Base-by-base conservation (phyloP, 805 yeast genomes). In the Kregervanrija delftensis region DNA sequence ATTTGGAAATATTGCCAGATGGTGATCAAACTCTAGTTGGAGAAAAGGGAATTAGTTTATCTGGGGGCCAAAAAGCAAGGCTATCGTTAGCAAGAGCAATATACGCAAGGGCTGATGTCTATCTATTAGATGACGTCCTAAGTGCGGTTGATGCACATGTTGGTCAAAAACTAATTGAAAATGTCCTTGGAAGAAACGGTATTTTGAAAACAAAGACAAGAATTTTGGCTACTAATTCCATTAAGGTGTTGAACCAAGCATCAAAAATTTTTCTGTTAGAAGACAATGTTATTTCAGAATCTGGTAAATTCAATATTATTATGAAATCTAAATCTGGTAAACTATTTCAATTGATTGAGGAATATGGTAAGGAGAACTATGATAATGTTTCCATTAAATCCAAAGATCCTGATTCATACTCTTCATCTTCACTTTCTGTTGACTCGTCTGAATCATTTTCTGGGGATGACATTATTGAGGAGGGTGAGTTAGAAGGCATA, bases 71-170 rank as follows among this genome's bases (percentile, higher is more conserved):
- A 65, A 93, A 93, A 71, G 98, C 99, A 0, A 80, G 99, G 61
- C 73, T 93, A 32, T 81, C 96, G 2, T 74, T 91, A 43, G 99
- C 99, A 0, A 77, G 99, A 60, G 97, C 99, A 10, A 96, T 93
- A 9, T 91, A 93, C 59, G 77, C 96, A 11, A 75, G 98, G 50
- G 95, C 97, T 3, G 98, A 93, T 58, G 79, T 91, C 31, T 89
- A 87, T 60, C 67, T 91, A 34, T 68, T 91, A 50, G 99, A 91
- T 62, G 99, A 93, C 63, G 86, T 95, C 5, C 74, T 91, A 48
- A 85, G 95, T 62, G 99, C 99, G 17, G 99, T 91, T 33, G 99
- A 91, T 66, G 96, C 90, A 55, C 98, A 91, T 62, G 99, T 91
- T 51, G 90, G 96, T 11, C 79, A 79, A 51, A 95, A 87, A 57